Evolutionary conservation across 805 yeast genomes (phyloP).

Genomic region (Brettanomyces anomalus): DNA sequence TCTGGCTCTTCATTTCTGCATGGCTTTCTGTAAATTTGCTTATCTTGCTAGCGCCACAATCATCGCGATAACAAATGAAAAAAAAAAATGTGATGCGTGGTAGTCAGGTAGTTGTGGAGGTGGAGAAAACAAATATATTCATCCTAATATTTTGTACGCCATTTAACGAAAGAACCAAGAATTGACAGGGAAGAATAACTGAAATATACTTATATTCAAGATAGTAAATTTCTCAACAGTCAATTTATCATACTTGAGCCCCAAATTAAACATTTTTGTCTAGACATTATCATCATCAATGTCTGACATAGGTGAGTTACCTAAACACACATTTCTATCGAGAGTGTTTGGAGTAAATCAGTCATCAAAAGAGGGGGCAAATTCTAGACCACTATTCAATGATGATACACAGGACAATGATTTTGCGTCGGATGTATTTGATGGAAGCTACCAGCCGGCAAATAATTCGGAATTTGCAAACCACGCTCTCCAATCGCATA

Average conservation of each 20-base stretch:
- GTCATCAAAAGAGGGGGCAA: slow-evolving; percentile 7
- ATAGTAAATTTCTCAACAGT: too few relatives aligned
- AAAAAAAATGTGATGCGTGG: neutral
- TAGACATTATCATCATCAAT: slow-evolving; percentile 1
- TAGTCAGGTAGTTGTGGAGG: too few relatives aligned
- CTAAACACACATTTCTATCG: slow-evolving; percentile 49
- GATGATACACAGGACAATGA: slow-evolving; percentile 18
- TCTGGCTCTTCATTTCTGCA: neutral
- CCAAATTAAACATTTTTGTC: too few relatives aligned
- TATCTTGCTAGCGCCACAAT: neutral
- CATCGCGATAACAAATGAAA: neutral
- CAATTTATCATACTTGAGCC: too few relatives aligned
- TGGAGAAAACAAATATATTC: too few relatives aligned
- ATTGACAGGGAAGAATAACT: too few relatives aligned
- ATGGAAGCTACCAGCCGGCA: too few relatives aligned
- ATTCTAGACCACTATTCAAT: slow-evolving; percentile 22
- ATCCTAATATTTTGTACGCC: too few relatives aligned
- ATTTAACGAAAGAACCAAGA: too few relatives aligned
- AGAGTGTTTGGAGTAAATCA: slow-evolving; percentile 49
- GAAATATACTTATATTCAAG: too few relatives aligned
- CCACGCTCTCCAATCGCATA: neutral
- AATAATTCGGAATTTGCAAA: too few relatives aligned
- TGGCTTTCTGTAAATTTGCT: neutral
- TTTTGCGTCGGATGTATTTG: neutral
- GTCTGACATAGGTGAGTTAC: slow-evolving; percentile 13